phyloP scores from a whole-genome alignment of 257 asterid genomes.

The Nemophila menziesii region DNA sequence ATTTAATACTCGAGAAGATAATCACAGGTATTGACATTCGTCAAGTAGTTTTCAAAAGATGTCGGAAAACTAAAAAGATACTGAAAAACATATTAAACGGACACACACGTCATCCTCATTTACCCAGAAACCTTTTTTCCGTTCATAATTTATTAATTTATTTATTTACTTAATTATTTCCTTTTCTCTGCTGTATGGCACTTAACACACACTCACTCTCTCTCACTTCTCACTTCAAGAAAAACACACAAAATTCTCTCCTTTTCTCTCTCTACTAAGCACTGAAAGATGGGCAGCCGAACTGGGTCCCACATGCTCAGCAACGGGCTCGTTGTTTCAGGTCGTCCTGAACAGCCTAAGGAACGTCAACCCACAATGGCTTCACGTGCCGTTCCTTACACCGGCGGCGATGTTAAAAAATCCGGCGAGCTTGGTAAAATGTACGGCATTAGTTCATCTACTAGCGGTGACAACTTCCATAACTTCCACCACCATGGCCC shows the following conservation, averaged over 20 bases:
- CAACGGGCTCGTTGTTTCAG: slow-evolving; percentile 79
- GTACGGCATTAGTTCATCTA: not conserved
- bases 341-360: slow-evolving; percentile 67
- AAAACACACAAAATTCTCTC: too few relatives aligned
- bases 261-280: not conserved
- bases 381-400: slow-evolving; percentile 68
- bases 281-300: slow-evolving; percentile 42
- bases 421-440: not conserved
- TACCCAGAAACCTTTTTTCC: not conserved
- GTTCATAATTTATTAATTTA: not conserved
- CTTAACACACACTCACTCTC: not conserved
- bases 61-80: not conserved
- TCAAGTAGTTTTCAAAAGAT: not conserved
- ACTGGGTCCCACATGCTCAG: slow-evolving; percentile 89
- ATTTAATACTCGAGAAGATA: too few relatives aligned
- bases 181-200: not conserved
- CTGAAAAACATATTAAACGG: too few relatives aligned
- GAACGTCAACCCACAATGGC: slow-evolving; percentile 66
- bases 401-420: slow-evolving; percentile 81
- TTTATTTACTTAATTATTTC: too few relatives aligned
- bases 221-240: not conserved
- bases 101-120: not conserved
- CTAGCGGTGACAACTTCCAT: not conserved
- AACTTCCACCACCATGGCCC: slow-evolving; percentile 18
- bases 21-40: not conserved